A percentile compares a stretch with the other conserved stretches of the same genome.
phyloP scores from a whole-genome alignment of 2,329 filamentous ascomycete species.

The Cryphonectria parasitica region DNA sequence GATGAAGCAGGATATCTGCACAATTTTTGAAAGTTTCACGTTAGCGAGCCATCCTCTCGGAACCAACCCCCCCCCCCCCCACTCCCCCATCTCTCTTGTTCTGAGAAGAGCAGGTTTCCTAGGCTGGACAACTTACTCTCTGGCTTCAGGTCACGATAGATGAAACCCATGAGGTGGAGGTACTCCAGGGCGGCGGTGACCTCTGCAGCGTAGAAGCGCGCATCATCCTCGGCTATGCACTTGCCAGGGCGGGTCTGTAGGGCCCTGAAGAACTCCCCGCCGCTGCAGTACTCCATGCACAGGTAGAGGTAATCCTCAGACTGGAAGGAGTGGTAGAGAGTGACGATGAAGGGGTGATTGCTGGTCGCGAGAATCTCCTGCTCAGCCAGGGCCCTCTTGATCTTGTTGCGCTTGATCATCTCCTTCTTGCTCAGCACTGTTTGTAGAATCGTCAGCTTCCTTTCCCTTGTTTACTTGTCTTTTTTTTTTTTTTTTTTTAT shows the following conservation, averaged over 20 bases:
- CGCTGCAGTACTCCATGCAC: slow-evolving; percentile 99
- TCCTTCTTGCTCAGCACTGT: slow-evolving; percentile 98
- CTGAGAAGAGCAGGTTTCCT: too few relatives aligned
- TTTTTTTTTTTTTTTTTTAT: too few relatives aligned
- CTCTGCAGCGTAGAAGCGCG: slow-evolving; percentile 95
- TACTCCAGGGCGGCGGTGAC: slow-evolving; percentile 97
- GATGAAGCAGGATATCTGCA: slow-evolving; percentile 83
- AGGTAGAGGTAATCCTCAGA: slow-evolving; percentile 98
- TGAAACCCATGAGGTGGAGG: slow-evolving; percentile 98
- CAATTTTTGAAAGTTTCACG: neutral
- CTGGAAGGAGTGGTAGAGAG: slow-evolving; percentile 97
- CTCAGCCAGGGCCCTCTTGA: slow-evolving; percentile 95
- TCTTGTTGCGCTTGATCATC: slow-evolving; percentile 99
- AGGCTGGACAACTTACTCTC: slow-evolving; percentile 60
- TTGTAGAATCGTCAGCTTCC: too few relatives aligned
- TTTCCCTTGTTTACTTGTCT: too few relatives aligned
- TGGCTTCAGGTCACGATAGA: slow-evolving; percentile 96
- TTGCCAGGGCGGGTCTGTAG: slow-evolving; percentile 96
- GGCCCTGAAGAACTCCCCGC: slow-evolving; percentile 96
- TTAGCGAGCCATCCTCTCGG: slow-evolving; percentile 42
- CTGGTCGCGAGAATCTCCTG: slow-evolving; percentile 98
- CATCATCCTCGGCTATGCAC: slow-evolving; percentile 95
- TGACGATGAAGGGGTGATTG: slow-evolving; percentile 99
- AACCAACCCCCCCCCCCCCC: too few relatives aligned
- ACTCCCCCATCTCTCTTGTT: too few relatives aligned